Evolutionary conservation across 164 flowering plant genomes (phyloP), one percentile per base, ranked within the genome.

Genomic region (Houttuynia cordata): DNA sequence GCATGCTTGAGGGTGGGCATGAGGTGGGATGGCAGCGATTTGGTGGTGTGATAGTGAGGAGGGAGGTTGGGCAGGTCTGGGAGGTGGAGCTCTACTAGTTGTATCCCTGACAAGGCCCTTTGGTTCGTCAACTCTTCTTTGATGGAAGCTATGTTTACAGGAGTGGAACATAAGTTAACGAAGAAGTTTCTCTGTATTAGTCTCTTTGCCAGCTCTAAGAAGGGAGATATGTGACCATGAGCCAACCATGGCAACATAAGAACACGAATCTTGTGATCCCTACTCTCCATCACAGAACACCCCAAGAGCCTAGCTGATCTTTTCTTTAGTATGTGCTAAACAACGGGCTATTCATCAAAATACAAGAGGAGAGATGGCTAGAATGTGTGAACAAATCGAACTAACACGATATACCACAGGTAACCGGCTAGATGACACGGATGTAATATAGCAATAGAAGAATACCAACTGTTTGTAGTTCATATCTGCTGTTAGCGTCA

Each of bases 101-200:
- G 52, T 8, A 72, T 49, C 4, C 37, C 37, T 18, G 66, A 21
- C 52, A 7, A 40, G 2, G 37, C 37, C 47, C 37, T 1, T 18
- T 51, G 60, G 1, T 9, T 9, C 9, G 37, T 10, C 5, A 74
- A 53, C 8, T 64, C 66, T 9, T 64, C 20, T 69, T 47, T 67
- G 58, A 80, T 67, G 67, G 76, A 63, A 19, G 59, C 17, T 34
- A 81, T 63, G 61, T 77, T 83, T 1, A 66, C 34, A 0, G 76
- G 75, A 3, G 82, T 74, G 1, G 87, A 79, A 63, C 83, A 80
- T 0, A 83, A 60, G 67, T 69, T 73, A 3, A 76, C 56, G 50
- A 15, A 24, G 63, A 69, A 55, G 59, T 66, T 59, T 17, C 59
- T 66, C 6, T 34, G 40, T 0, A 69, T 18, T 10, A 82, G 84